Base-by-base conservation (phyloP, 495 filamentous ascomycete genomes). In the Ramalina intermedia region DNA sequence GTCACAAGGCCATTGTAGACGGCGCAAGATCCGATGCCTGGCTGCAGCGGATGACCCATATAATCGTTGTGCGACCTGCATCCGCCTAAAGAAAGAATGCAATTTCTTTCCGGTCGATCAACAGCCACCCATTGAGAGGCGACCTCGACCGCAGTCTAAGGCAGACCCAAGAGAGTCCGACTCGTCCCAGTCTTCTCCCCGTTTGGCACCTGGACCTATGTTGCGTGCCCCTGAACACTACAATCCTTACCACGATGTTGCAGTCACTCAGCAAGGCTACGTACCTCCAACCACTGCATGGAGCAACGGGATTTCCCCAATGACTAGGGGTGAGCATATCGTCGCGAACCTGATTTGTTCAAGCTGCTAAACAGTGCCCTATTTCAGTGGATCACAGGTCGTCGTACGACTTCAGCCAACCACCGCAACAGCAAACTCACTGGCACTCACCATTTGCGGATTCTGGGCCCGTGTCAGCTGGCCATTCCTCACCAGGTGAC, bases 41-140 rank as follows among this genome's bases (percentile, higher is more conserved):
- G 74, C 87, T 37, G 79, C 84, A 56, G 69, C 71, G 43, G 81
- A 83, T 54, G 90, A 96, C 60, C 64, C 76, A 13, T 78, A 87
- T 58, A 84, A 84, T 43, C 82, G 91, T 51, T 98, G 91, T 64
- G 82, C 85, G 50, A 94, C 95, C 66, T 98, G 91, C 67, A 96
- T 96, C 55, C 82, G 87, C 43, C 72, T 98, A 62, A 90, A 93
- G 61, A 96, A 94, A 63, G 88, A 94, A 49, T 98, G 91, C 64
- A 83, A 84, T 60, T 98, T 96, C 68, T 85, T 80, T 60, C 85
- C 90, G 11, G 89, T 96, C 24, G 88, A 95, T 49, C 86, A 90
- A 64, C 81, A 84, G 57, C 81, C 81, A 18, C 78, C 76, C 2
- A 51, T 70, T 18, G 72, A 76, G 56, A 70, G 69, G 61, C 70